Conservation (phyloP, 306 rosid genomes). For the Sicyos edulis region DNA sequence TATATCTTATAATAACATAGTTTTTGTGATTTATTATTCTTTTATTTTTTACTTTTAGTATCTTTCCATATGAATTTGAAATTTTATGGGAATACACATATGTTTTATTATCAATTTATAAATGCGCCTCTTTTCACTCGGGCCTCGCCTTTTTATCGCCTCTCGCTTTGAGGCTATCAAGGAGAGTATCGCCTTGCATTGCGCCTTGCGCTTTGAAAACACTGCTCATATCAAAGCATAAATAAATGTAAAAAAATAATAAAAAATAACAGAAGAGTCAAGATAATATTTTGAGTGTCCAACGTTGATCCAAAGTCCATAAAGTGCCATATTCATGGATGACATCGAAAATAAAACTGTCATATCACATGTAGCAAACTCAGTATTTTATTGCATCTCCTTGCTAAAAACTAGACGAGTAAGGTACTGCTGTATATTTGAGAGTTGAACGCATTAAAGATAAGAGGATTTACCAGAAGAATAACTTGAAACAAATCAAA, state of each 20-base stretch:
- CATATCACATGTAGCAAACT: neutral
- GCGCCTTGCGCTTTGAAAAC: no score
- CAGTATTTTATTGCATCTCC: neutral
- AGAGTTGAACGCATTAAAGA: constrained; percentile 6
- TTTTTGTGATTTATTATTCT: no score
- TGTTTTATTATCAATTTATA: no score
- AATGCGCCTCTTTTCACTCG: no score
- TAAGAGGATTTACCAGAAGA: neutral
- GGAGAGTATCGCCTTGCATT: no score
- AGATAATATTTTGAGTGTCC: neutral
- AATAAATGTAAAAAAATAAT: neutral
- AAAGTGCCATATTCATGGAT: neutral
- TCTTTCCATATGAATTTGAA: no score
- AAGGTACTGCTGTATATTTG: neutral
- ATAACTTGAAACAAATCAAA: neutral
- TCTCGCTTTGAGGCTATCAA: no score
- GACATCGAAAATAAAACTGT: neutral
- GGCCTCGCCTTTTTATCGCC: no score
- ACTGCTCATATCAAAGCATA: neutral
- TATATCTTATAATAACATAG: no score
- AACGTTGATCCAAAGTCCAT: constrained; percentile 4
- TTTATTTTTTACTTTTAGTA: no score
- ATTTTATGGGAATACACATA: no score
- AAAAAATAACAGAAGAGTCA: neutral
- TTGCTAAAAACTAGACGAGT: neutral